These are phyloP conservation scores for Trametes coccinea DNA, from an alignment of 768 basidiomycete genomes.

Conservation along the genomic window DNA sequence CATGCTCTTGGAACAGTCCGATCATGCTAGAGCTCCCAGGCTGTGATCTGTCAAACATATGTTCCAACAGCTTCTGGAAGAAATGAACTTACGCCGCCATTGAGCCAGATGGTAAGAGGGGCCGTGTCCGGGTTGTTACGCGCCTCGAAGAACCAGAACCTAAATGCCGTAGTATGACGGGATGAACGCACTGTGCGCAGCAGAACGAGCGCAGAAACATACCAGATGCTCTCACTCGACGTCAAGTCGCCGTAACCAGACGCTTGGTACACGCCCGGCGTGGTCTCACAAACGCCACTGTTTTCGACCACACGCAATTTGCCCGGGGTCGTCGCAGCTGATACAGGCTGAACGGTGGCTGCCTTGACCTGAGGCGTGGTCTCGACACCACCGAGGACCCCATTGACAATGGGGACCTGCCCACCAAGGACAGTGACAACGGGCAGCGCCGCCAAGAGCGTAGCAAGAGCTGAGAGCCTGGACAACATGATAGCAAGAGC, in stretches of 20 bases:
- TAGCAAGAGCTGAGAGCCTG: constrained; percentile 16
- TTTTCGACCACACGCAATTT: constrained; percentile 58
- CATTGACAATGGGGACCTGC: constrained; percentile 51
- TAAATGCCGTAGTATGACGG: constrained; percentile 22
- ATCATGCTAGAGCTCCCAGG: constrained; percentile 43
- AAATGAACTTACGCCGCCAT: constrained; percentile 45
- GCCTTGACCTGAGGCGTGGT: constrained; percentile 29
- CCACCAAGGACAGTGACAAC: constrained; percentile 29
- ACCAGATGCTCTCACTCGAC: constrained; percentile 60
- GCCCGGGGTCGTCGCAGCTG: constrained; percentile 39
- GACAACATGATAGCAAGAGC: constrained; percentile 22
- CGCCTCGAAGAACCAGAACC: constrained; percentile 72
- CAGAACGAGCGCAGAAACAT: constrained; percentile 2
- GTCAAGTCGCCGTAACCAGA: constrained; percentile 66
- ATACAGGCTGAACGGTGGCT: not conserved
- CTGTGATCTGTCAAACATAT: constrained; percentile 17
- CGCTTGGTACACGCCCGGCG: constrained; percentile 59
- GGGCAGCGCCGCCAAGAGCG: constrained; percentile 21
- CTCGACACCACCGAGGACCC: constrained; percentile 46
- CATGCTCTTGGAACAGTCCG: constrained; percentile 44
- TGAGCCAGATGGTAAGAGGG: constrained; percentile 68
- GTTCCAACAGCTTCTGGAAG: not conserved
- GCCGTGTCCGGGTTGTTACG: constrained; percentile 61
- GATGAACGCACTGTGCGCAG: not conserved
- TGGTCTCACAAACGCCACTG: constrained; percentile 65